Evolutionary conservation across 768 basidiomycete species (phyloP).

Genomic region (Mycena leptocephala): DNA sequence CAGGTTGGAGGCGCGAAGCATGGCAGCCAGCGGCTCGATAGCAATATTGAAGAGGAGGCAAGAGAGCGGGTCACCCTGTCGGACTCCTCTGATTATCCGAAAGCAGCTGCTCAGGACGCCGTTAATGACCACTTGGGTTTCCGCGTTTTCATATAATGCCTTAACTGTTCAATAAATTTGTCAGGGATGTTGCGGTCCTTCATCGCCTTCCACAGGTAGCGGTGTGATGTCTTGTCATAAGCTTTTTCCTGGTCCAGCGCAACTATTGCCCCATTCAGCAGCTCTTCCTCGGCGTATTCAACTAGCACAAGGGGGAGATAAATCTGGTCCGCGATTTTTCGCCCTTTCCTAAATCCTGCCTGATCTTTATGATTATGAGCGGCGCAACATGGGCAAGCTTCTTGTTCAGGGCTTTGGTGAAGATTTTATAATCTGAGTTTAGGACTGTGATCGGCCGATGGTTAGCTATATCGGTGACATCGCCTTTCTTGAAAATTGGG

Average conservation of each 20-base stretch:
- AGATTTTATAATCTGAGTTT: too few species aligned
- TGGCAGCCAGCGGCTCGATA: constrained; percentile 45
- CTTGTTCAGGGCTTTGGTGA: background rate
- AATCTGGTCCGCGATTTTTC: background rate
- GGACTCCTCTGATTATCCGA: constrained; percentile 28
- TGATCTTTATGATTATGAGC: background rate
- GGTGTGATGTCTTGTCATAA: background rate
- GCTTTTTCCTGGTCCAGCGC: background rate
- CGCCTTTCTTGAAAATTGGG: too few species aligned
- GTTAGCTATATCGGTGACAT: too few species aligned
- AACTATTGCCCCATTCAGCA: background rate
- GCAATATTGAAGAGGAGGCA: constrained; percentile 48
- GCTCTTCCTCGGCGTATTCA: background rate
- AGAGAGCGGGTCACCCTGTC: constrained; percentile 56
- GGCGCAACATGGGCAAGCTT: background rate
- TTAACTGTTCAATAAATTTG: constrained; percentile 34
- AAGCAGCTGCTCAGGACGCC: constrained; percentile 31
- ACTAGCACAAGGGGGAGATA: background rate
- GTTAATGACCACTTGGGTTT: constrained; percentile 30
- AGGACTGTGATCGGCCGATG: too few species aligned
- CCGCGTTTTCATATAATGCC: constrained; percentile 31
- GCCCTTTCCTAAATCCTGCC: background rate
- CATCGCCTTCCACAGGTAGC: background rate
- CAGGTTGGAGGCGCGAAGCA: background rate
- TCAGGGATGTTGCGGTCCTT: background rate